Conservation (phyloP, 2,329 filamentous ascomycete species). For the Ceratocystis papillata region DNA sequence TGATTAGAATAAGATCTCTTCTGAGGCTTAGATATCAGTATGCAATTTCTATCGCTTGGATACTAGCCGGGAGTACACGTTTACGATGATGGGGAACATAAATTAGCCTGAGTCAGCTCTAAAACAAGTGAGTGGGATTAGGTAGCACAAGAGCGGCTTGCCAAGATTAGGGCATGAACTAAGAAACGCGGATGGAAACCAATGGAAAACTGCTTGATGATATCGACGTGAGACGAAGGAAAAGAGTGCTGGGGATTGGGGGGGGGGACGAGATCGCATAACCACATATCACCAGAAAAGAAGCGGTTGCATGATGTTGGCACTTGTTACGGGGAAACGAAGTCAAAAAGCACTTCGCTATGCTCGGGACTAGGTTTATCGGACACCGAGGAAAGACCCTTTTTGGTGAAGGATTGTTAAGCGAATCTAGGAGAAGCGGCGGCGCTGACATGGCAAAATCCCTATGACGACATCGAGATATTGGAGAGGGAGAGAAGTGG, state of each 20-base stretch:
- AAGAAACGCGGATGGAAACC: neutral
- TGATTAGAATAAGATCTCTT: no score
- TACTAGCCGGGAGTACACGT: no score
- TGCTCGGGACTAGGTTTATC: neutral
- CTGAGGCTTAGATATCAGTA: no score
- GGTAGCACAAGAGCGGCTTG: neutral
- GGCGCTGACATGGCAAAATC: conserved; percentile 1
- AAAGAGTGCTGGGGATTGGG: no score
- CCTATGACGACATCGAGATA: neutral
- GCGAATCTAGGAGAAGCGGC: neutral
- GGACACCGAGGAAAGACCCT: neutral
- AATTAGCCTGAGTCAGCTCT: neutral
- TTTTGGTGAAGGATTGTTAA: neutral
- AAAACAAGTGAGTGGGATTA: neutral
- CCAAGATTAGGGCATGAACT: neutral
- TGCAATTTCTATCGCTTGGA: no score
- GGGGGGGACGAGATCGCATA: no score
- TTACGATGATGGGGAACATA: no score
- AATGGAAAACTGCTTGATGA: neutral
- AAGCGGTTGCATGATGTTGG: neutral
- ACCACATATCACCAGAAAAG: neutral
- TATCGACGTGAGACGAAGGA: no score
- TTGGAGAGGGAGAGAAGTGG: neutral
- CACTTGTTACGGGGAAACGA: neutral
- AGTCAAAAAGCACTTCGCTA: neutral